A percentile compares a stretch with the other conserved stretches of the same genome.
These are phyloP conservation scores for Aschersonia sp. DNA, from an alignment of 2,329 filamentous ascomycete genomes.

Conservation along the genomic window DNA sequence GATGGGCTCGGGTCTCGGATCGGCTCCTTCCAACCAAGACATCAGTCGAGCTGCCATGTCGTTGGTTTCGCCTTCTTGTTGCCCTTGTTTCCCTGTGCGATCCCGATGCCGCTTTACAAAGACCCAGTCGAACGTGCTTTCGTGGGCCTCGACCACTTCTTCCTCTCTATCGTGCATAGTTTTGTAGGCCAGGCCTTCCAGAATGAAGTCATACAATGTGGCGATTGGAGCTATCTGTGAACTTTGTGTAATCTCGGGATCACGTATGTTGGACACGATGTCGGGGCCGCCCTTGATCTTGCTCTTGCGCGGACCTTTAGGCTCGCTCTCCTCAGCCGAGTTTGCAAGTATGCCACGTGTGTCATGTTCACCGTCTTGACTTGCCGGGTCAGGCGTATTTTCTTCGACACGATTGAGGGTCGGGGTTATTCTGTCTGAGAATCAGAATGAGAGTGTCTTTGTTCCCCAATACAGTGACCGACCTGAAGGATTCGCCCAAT, in stretches of 20 bases:
- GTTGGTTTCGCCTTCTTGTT: not conserved
- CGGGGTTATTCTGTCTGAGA: too few species aligned
- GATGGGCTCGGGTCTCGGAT: constrained; percentile 8
- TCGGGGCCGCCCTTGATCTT: not conserved
- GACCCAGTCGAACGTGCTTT: constrained; percentile 22
- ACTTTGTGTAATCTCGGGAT: not conserved
- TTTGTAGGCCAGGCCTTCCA: constrained; percentile 16
- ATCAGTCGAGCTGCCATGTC: constrained; percentile 8
- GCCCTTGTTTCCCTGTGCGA: not conserved
- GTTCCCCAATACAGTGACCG: too few species aligned
- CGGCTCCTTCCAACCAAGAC: constrained; percentile 11
- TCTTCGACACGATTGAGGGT: too few species aligned
- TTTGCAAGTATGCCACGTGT: too few species aligned
- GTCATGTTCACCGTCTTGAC: not conserved
- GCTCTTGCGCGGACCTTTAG: not conserved
- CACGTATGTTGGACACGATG: not conserved
- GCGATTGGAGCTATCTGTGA: constrained; percentile 6
- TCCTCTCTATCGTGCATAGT: constrained; percentile 16
- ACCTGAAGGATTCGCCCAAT: too few species aligned
- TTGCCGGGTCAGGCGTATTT: not conserved
- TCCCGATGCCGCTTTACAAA: constrained; percentile 9
- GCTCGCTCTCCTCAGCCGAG: not conserved
- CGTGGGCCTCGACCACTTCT: constrained; percentile 15
- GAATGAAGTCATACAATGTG: constrained; percentile 15
- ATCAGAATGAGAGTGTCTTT: too few species aligned